Evolutionary conservation across 2,329 filamentous ascomycete species (phyloP).

Genomic region (Periconia sp.): DNA sequence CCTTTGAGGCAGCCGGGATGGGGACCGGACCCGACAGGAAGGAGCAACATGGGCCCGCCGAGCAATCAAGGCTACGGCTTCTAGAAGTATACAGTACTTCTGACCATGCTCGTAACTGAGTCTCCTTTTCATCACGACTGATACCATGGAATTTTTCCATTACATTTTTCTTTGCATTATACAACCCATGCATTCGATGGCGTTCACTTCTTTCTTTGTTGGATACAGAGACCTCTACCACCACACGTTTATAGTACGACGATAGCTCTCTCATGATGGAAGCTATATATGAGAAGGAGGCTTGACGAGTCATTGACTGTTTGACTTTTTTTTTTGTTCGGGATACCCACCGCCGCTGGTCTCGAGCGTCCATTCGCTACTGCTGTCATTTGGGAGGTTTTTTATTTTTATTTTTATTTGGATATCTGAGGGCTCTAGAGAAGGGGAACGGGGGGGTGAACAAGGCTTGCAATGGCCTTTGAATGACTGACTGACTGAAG

Average conservation of each 20-base stretch:
- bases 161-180: slow-evolving; percentile 6
- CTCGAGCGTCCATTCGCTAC: slow-evolving; percentile 42
- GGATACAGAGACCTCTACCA: slow-evolving; percentile 16
- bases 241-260: not conserved
- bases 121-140: slow-evolving; percentile 6
- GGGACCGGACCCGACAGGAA: slow-evolving; percentile 23
- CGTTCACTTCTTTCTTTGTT: slow-evolving; percentile 24
- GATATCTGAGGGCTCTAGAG: too few species aligned
- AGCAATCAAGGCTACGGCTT: slow-evolving; percentile 25
- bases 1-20: slow-evolving; percentile 38
- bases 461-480: too few species aligned
- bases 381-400: slow-evolving; percentile 16
- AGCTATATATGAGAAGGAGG: slow-evolving; percentile 2
- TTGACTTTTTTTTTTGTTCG: slow-evolving; percentile 27
- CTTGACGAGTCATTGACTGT: slow-evolving; percentile 19
- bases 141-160: too few species aligned
- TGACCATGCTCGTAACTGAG: too few species aligned
- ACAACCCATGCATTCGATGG: slow-evolving; percentile 19
- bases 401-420: too few species aligned
- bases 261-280: slow-evolving; percentile 2
- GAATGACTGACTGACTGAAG: too few species aligned
- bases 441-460: too few species aligned
- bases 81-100: slow-evolving; percentile 6
- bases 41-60: slow-evolving; percentile 27
- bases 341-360: slow-evolving; percentile 43